Percentiles rank a stretch among this genome's conserved stretches.
These are phyloP conservation scores for Lecanicillium sp. DNA, from an alignment of 2,329 filamentous ascomycete species.

Conservation along the genomic window DNA sequence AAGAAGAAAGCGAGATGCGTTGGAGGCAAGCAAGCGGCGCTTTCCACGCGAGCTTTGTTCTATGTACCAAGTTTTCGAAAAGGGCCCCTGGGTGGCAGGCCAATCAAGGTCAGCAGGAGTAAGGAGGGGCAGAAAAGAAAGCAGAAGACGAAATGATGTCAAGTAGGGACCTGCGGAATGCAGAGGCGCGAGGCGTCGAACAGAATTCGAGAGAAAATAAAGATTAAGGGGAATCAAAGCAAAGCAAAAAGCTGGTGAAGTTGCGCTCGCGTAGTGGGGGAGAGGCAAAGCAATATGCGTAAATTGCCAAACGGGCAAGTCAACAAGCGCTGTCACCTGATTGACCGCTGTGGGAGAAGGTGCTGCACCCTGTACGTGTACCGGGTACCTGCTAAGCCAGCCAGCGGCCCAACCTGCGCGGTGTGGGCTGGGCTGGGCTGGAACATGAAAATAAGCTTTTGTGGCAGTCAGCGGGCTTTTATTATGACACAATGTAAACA, in stretches of 20 bases:
- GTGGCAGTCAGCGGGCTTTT: too few species aligned
- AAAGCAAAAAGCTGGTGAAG: constrained; percentile 2
- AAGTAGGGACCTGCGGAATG: not conserved
- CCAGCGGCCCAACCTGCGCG: too few species aligned
- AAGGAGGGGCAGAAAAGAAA: constrained; percentile 4
- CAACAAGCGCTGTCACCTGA: constrained; percentile 14
- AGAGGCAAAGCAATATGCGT: not conserved
- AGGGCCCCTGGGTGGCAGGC: constrained; percentile 3
- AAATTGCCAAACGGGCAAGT: not conserved
- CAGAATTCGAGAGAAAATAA: not conserved
- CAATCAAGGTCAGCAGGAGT: not conserved
- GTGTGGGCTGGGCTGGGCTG: too few species aligned
- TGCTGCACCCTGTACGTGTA: not conserved
- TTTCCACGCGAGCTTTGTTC: constrained; percentile 1
- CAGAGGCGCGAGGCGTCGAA: not conserved
- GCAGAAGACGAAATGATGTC: not conserved
- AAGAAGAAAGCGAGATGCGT: not conserved
- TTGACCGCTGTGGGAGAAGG: not conserved
- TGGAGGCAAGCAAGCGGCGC: not conserved
- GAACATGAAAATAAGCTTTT: too few species aligned
- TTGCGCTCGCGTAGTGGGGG: constrained; percentile 3
- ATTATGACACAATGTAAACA: not conserved
- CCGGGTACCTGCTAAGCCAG: not conserved
- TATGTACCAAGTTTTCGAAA: not conserved
- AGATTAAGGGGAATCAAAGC: not conserved